These are phyloP conservation scores for Podospora comata DNA, from an alignment of 495 filamentous ascomycete genomes.

Conservation along the genomic window DNA sequence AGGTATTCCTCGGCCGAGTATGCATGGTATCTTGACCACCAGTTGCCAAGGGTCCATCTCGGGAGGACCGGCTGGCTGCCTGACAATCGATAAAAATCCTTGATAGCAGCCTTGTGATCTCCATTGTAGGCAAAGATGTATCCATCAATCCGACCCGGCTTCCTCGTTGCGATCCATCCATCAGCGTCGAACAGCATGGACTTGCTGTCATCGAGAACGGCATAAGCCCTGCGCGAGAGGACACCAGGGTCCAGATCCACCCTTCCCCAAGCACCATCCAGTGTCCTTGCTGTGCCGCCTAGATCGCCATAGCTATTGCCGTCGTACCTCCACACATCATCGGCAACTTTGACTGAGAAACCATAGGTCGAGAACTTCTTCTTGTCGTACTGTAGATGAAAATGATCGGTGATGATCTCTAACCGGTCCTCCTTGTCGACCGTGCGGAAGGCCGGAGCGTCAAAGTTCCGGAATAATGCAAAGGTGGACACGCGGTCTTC, in stretches of 20 bases:
- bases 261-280: slow-evolving; percentile 53
- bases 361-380: slow-evolving; percentile 45
- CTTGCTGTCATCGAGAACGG: slow-evolving; percentile 52
- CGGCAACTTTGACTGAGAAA: slow-evolving; percentile 38
- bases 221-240: slow-evolving; percentile 44
- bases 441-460: slow-evolving; percentile 47
- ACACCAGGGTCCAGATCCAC: slow-evolving; percentile 48
- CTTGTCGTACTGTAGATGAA: slow-evolving; percentile 54
- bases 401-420: slow-evolving; percentile 49
- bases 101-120: slow-evolving; percentile 53
- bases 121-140: slow-evolving; percentile 58
- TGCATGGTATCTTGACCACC: slow-evolving; percentile 60
- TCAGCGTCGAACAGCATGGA: slow-evolving; percentile 55
- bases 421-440: slow-evolving; percentile 38
- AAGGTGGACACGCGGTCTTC: slow-evolving; percentile 58
- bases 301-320: slow-evolving; percentile 42
- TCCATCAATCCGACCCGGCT: slow-evolving; percentile 49
- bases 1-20: slow-evolving; percentile 53
- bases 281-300: slow-evolving; percentile 53
- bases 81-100: slow-evolving; percentile 54
- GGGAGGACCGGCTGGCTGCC: slow-evolving; percentile 55
- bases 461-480: slow-evolving; percentile 49
- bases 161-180: slow-evolving; percentile 46
- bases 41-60: slow-evolving; percentile 58
- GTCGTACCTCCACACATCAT: slow-evolving; percentile 48